phyloP scores from a whole-genome alignment of 2,329 filamentous ascomycete genomes.

The Penicillium freii region DNA sequence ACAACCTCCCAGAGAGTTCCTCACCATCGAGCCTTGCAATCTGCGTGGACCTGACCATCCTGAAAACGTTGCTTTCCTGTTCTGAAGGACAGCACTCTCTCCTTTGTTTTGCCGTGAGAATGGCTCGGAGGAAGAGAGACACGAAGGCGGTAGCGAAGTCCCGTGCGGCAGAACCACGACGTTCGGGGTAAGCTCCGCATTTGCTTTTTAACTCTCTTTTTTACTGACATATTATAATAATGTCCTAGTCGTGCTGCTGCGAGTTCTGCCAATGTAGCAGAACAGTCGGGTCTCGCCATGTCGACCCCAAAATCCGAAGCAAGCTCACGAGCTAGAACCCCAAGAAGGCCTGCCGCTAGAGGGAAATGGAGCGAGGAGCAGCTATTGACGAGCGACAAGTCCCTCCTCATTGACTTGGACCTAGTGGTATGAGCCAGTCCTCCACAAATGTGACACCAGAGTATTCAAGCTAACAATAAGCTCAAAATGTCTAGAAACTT shows the following conservation, averaged over 20 bases:
- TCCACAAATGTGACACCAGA: not conserved
- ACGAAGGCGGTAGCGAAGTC: constrained; percentile 33
- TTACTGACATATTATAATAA: constrained; percentile 8
- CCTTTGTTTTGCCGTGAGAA: constrained; percentile 29
- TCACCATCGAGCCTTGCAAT: constrained; percentile 89
- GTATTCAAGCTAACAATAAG: not conserved
- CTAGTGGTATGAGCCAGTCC: constrained; percentile 35
- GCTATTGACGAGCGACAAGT: constrained; percentile 41
- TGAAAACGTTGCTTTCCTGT: constrained; percentile 12
- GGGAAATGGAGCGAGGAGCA: constrained; percentile 41
- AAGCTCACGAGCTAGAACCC: constrained; percentile 29
- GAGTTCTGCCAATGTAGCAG: constrained; percentile 29
- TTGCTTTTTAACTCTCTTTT: not conserved
- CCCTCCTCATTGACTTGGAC: constrained; percentile 37
- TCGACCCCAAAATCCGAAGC: constrained; percentile 20
- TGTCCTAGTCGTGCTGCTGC: constrained; percentile 23
- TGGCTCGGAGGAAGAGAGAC: constrained; percentile 27
- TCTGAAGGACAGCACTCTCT: constrained; percentile 7
- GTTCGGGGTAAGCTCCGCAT: constrained; percentile 22
- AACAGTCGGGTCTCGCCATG: constrained; percentile 28
- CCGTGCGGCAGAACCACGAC: constrained; percentile 28
- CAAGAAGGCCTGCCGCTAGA: constrained; percentile 34
- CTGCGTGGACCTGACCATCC: constrained; percentile 88
- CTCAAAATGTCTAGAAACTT: constrained; percentile 34
- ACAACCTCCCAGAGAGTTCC: constrained; percentile 23